A percentile compares a stretch with the other conserved stretches of the same genome.
phyloP scores from a whole-genome alignment of 1,284 basidiomycete species.

The Moniliophthora roreri region DNA sequence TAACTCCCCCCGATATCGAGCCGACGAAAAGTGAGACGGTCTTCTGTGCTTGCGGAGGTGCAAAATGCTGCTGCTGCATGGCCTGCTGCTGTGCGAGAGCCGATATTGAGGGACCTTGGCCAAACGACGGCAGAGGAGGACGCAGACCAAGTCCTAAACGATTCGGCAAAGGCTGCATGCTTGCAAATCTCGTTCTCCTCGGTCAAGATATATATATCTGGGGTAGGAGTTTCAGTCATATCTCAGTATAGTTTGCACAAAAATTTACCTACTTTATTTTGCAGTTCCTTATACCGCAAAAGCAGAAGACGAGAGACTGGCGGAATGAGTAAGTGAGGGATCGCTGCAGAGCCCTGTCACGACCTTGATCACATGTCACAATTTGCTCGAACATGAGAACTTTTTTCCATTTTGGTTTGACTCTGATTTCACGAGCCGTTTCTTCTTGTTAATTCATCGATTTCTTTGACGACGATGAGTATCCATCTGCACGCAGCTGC shows the following conservation, averaged over 20 bases:
- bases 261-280: too few relatives aligned
- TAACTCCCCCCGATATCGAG: conserved; percentile 92
- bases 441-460: too few relatives aligned
- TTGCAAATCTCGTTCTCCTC: conserved; percentile 9
- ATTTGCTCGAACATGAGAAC: too few relatives aligned
- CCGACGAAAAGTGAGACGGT: conserved; percentile 83
- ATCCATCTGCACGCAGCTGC: conserved; percentile 32
- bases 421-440: too few relatives aligned
- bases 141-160: conserved; percentile 83
- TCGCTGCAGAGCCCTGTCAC: too few relatives aligned
- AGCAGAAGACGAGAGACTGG: too few relatives aligned
- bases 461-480: conserved; percentile 30
- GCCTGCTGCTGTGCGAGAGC: conserved; percentile 81
- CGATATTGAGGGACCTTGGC: conserved; percentile 84
- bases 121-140: conserved; percentile 79
- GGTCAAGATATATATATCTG: background rate
- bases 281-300: too few relatives aligned
- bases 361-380: too few relatives aligned
- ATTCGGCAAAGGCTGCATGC: conserved; percentile 68
- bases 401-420: conserved; percentile 6
- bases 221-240: too few relatives aligned
- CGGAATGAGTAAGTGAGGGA: too few relatives aligned
- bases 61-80: conserved; percentile 45
- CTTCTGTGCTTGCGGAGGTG: conserved; percentile 59
- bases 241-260: too few relatives aligned